A percentile compares a stretch with the other conserved stretches of the same genome.
Conservation (phyloP, 139 green algal genomes). For the Monoraphidium neglectum region DNA sequence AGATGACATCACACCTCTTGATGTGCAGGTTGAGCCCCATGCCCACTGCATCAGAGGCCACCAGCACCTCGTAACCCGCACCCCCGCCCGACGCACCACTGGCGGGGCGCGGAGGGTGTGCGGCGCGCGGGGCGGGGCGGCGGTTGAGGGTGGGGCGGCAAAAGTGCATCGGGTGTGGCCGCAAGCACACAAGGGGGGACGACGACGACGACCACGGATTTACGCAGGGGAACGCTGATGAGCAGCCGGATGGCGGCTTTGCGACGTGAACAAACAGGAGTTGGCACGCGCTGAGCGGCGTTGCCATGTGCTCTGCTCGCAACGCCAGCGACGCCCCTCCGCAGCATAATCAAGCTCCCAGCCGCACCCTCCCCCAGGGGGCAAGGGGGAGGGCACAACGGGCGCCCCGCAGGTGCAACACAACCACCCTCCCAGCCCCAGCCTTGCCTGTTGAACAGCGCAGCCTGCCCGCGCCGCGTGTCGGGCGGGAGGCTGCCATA, state of each 20-base stretch:
- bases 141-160: no score
- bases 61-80: constrained; percentile 64
- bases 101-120: no score
- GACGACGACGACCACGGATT: no score
- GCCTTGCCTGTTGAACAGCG: constrained; percentile 94
- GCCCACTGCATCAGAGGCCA: constrained; percentile 95
- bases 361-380: neutral
- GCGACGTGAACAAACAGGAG: no score
- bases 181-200: no score
- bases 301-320: no score
- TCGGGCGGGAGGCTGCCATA: constrained; percentile 92
- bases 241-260: no score
- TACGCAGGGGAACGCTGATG: no score
- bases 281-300: no score
- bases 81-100: neutral
- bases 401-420: neutral
- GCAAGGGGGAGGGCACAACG: neutral
- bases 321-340: neutral
- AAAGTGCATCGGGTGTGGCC: no score
- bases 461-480: constrained; percentile 74
- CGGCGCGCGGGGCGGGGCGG: no score
- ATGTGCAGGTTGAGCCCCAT: constrained; percentile 99
- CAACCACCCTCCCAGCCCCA: neutral
- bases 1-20: no score
- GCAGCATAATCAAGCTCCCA: neutral